Conservation (phyloP, 2,329 filamentous ascomycete genomes). For the Colletotrichum paranaense region DNA sequence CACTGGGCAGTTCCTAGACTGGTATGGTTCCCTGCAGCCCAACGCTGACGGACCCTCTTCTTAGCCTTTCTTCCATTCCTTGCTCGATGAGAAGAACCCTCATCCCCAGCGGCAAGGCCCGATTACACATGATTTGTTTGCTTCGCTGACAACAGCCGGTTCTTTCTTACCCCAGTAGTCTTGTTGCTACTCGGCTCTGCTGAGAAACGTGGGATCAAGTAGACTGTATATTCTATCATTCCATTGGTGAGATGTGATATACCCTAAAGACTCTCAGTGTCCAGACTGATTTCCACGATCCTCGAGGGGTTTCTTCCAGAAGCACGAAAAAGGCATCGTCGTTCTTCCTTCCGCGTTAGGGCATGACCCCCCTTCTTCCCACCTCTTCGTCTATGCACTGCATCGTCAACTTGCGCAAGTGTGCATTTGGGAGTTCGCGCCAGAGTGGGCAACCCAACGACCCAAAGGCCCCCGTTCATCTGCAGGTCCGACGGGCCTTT, state of each 20-base stretch:
- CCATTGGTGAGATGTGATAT: no score
- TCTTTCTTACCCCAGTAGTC: not conserved
- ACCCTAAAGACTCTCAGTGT: not conserved
- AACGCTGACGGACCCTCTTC: constrained; percentile 32
- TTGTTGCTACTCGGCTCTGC: not conserved
- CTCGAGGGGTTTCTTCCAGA: not conserved
- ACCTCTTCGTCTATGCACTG: constrained; percentile 3
- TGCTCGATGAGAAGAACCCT: constrained; percentile 4
- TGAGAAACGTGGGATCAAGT: no score
- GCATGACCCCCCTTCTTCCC: constrained; percentile 9
- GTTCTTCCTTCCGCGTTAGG: constrained; percentile 21
- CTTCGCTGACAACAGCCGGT: not conserved
- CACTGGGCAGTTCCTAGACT: not conserved
- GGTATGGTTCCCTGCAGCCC: constrained; percentile 8
- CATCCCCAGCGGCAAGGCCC: not conserved
- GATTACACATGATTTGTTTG: not conserved
- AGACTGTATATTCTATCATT: no score
- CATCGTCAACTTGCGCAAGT: constrained; percentile 28
- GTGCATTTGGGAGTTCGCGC: constrained; percentile 19
- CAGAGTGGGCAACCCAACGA: constrained; percentile 3
- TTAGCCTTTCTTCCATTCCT: constrained; percentile 26
- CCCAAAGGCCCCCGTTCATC: constrained; percentile 18
- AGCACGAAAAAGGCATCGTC: not conserved
- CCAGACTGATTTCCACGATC: not conserved
- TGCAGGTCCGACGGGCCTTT: constrained; percentile 33